phyloP scores from a whole-genome alignment of 2,329 filamentous ascomycete species.

The Aspergillus terreus region DNA sequence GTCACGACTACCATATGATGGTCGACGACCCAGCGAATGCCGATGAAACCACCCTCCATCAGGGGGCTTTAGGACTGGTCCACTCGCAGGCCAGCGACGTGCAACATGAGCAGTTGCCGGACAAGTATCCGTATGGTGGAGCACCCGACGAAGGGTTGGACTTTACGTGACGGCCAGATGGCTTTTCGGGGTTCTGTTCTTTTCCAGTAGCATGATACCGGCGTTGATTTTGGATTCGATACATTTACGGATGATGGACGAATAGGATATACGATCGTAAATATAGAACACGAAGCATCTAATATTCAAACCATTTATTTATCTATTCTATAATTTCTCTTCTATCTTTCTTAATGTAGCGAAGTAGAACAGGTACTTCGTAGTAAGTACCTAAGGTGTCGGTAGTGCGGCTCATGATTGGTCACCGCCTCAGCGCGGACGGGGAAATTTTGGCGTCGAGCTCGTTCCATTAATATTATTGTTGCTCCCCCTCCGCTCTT shows the following conservation, averaged over 20 bases:
- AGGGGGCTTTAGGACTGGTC: slow-evolving; percentile 37
- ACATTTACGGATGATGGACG: too few species aligned
- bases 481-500: slow-evolving; percentile 24
- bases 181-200: slow-evolving; percentile 1
- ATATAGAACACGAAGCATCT: too few species aligned
- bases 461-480: slow-evolving; percentile 23
- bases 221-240: neutral
- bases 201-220: neutral
- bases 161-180: slow-evolving; percentile 12
- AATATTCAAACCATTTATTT: too few species aligned
- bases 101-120: slow-evolving; percentile 38
- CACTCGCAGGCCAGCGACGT: slow-evolving; percentile 37
- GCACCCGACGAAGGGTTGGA: slow-evolving; percentile 32
- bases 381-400: slow-evolving; percentile 2
- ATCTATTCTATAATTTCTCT: too few species aligned
- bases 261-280: too few species aligned
- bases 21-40: slow-evolving; percentile 38
- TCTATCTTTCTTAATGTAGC: too few species aligned
- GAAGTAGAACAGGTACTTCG: too few species aligned
- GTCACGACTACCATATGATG: slow-evolving; percentile 41
- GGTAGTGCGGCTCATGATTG: slow-evolving; percentile 26
- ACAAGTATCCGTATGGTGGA: slow-evolving; percentile 38
- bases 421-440: slow-evolving; percentile 33
- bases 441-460: slow-evolving; percentile 42
- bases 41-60: slow-evolving; percentile 28